phyloP scores from a whole-genome alignment of 164 flowering plant species.

The Platanus orientalis region DNA sequence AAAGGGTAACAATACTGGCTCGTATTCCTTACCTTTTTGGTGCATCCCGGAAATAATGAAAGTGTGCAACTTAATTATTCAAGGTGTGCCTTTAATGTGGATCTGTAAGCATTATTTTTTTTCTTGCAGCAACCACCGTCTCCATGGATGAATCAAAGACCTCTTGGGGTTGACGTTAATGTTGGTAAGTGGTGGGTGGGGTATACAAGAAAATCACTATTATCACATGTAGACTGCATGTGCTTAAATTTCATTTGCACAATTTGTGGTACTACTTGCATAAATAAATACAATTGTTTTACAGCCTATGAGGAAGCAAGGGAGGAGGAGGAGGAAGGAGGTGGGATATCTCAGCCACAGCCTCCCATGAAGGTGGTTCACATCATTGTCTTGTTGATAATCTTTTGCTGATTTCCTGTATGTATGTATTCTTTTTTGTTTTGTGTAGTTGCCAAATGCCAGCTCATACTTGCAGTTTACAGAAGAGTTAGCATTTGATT shows the following conservation, averaged over 20 bases:
- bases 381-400: background rate
- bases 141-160: slow-evolving; percentile 63
- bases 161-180: slow-evolving; percentile 63
- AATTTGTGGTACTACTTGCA: too few relatives aligned
- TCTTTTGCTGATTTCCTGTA: background rate
- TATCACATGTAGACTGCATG: too few relatives aligned
- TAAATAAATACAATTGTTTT: background rate
- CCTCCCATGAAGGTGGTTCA: slow-evolving; percentile 14
- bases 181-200: slow-evolving; percentile 49
- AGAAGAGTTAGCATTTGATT: too few relatives aligned
- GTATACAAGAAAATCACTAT: too few relatives aligned
- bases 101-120: background rate
- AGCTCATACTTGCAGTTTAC: too few relatives aligned
- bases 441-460: too few relatives aligned
- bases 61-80: background rate
- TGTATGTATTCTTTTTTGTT: too few relatives aligned
- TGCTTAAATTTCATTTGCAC: background rate
- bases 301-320: slow-evolving; percentile 21
- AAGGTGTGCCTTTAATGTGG: background rate
- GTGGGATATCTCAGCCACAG: slow-evolving; percentile 1
- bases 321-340: slow-evolving; percentile 19
- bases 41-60: background rate
- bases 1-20: too few relatives aligned
- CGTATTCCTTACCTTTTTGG: background rate
- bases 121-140: slow-evolving; percentile 60